A percentile compares a stretch with the other conserved stretches of the same genome.
phyloP scores from a whole-genome alignment of 2,329 filamentous ascomycete genomes.

The Apiospora marii region DNA sequence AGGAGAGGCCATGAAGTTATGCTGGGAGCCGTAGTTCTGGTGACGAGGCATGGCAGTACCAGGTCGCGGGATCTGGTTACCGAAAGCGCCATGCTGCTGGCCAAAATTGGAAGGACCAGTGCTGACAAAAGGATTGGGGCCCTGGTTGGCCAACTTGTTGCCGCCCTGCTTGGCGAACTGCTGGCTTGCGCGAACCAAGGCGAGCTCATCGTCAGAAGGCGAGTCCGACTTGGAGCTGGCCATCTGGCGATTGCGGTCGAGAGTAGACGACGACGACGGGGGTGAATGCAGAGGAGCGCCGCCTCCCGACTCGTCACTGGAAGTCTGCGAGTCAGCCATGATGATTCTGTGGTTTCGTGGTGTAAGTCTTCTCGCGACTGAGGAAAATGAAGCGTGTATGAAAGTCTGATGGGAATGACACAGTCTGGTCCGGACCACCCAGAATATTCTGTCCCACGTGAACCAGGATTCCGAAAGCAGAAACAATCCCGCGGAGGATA shows the following conservation, averaged over 20 bases:
- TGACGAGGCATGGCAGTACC: slow-evolving; percentile 24
- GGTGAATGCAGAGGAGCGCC: slow-evolving; percentile 31
- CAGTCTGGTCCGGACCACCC: slow-evolving; percentile 1
- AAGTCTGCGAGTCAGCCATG: slow-evolving; percentile 30
- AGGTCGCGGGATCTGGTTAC: slow-evolving; percentile 4
- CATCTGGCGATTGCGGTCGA: neutral
- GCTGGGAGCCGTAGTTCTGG: neutral
- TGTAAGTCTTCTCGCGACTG: neutral
- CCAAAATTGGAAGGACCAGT: neutral
- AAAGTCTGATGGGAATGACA: slow-evolving; percentile 4
- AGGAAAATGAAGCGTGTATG: neutral
- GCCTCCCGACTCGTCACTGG: slow-evolving; percentile 33
- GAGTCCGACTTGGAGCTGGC: slow-evolving; percentile 24
- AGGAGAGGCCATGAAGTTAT: slow-evolving; percentile 8
- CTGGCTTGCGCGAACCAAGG: slow-evolving; percentile 33
- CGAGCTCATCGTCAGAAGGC: slow-evolving; percentile 34
- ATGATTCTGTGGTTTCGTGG: neutral
- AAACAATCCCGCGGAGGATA: neutral
- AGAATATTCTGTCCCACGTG: neutral
- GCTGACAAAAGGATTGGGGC: slow-evolving; percentile 14
- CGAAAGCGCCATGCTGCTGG: slow-evolving; percentile 4
- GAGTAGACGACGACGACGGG: slow-evolving; percentile 25
- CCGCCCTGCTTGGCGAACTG: slow-evolving; percentile 23
- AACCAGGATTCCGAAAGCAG: slow-evolving; percentile 2
- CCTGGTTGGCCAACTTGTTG: neutral